These are phyloP conservation scores for Calocybe gangraenosa DNA, from an alignment of 768 basidiomycete genomes.

Conservation along the genomic window DNA sequence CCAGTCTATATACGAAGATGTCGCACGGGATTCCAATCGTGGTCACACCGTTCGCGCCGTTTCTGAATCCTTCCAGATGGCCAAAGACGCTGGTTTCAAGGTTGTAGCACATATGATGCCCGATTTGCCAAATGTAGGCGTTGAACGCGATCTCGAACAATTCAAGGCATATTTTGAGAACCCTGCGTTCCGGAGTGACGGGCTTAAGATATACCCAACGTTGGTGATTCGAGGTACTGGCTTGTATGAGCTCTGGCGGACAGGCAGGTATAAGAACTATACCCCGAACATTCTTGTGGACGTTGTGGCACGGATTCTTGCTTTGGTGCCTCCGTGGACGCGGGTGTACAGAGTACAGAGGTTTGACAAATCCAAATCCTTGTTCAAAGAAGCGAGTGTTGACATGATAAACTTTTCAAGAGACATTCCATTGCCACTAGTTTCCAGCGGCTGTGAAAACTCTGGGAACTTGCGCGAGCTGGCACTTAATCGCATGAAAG, in stretches of 20 bases:
- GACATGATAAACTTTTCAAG: constrained; percentile 30
- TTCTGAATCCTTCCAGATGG: constrained; percentile 93
- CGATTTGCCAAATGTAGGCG: constrained; percentile 94
- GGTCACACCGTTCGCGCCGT: constrained; percentile 98
- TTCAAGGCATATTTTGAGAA: constrained; percentile 99
- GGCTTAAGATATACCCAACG: constrained; percentile 97
- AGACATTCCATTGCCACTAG: constrained; percentile 95
- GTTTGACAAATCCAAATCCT: constrained; percentile 28
- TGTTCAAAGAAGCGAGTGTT: too few species aligned
- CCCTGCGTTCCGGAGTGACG: constrained; percentile 94
- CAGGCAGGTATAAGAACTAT: constrained; percentile 98
- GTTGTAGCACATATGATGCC: constrained; percentile 99
- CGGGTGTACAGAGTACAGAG: constrained; percentile 96
- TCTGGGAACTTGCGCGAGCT: constrained; percentile 95
- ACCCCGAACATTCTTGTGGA: constrained; percentile 98
- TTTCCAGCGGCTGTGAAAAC: constrained; percentile 96
- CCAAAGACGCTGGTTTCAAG: constrained; percentile 99
- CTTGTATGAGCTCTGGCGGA: constrained; percentile 92
- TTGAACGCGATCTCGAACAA: constrained; percentile 96
- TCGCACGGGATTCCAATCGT: constrained; percentile 96
- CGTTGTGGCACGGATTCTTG: constrained; percentile 92
- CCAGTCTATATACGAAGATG: constrained; percentile 98
- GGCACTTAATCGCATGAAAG: constrained; percentile 96
- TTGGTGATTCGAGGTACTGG: constrained; percentile 97
- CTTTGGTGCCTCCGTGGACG: constrained; percentile 98